phyloP scores from a whole-genome alignment of 139 green algal species.

The Volvox africanus region DNA sequence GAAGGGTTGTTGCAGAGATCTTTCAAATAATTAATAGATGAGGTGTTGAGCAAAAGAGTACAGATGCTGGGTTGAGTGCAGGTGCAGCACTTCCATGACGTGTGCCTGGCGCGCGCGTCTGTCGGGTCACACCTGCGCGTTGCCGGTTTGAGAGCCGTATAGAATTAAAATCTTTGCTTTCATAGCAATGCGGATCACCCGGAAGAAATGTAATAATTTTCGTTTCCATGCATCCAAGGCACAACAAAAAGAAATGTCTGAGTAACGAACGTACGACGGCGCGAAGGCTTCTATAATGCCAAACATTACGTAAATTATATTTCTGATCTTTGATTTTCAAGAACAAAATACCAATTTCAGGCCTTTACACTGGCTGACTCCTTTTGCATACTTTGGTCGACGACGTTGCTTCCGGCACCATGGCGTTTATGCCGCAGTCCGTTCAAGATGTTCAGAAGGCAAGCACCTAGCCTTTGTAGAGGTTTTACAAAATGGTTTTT shows the following conservation, averaged over 20 bases:
- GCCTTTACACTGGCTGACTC: background rate
- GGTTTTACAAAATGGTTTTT: background rate
- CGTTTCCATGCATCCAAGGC: too few relatives aligned
- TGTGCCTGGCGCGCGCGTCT: background rate
- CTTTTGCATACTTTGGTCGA: background rate
- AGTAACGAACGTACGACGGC: background rate
- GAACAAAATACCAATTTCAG: too few relatives aligned
- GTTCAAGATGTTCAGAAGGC: constrained; percentile 46
- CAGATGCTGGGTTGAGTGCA: too few relatives aligned
- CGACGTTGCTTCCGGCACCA: background rate
- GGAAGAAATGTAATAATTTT: too few relatives aligned
- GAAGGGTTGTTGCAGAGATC: too few relatives aligned
- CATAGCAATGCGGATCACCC: background rate
- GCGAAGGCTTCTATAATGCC: background rate
- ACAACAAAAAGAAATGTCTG: background rate
- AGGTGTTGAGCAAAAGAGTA: too few relatives aligned
- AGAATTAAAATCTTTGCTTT: constrained; percentile 76
- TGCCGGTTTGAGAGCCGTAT: constrained; percentile 92
- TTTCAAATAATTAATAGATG: too few relatives aligned
- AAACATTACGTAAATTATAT: background rate
- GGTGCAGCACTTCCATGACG: background rate
- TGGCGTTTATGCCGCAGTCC: constrained; percentile 39
- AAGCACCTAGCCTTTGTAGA: background rate
- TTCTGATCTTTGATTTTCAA: too few relatives aligned
- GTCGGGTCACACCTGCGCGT: constrained; percentile 76